Conservation (phyloP, 805 yeast genomes). For the Yarrowia keelungensis region DNA sequence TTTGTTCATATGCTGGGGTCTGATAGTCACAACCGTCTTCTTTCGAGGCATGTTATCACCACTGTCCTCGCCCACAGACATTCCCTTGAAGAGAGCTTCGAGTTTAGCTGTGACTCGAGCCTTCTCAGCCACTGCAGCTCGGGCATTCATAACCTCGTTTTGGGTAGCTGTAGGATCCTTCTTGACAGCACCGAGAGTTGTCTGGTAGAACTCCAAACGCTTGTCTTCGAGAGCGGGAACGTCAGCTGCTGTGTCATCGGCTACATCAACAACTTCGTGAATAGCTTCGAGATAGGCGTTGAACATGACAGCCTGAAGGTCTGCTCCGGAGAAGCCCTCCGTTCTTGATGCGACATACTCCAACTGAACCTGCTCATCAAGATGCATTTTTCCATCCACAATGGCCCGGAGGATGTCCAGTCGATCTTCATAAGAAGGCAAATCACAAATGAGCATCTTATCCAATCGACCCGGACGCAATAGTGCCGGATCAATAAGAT, state of each 20-base stretch:
- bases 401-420: slow-evolving; percentile 65
- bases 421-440: slow-evolving; percentile 77
- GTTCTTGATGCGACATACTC: slow-evolving; percentile 63
- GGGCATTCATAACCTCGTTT: slow-evolving; percentile 33
- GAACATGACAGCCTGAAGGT: slow-evolving; percentile 87
- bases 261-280: slow-evolving; percentile 58
- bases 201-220: slow-evolving; percentile 33
- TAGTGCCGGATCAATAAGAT: slow-evolving; percentile 91
- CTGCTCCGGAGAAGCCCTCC: slow-evolving; percentile 91
- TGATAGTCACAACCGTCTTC: slow-evolving; percentile 49
- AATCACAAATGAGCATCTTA: slow-evolving; percentile 86
- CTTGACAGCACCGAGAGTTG: slow-evolving; percentile 10
- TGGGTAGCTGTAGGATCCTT: slow-evolving; percentile 11
- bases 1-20: slow-evolving; percentile 60
- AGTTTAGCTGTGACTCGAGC: slow-evolving; percentile 41
- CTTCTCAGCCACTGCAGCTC: slow-evolving; percentile 40
- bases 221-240: slow-evolving; percentile 54
- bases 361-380: slow-evolving; percentile 61
- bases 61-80: slow-evolving; percentile 4
- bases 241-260: slow-evolving; percentile 44
- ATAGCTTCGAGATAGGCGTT: slow-evolving; percentile 88
- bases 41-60: slow-evolving; percentile 7
- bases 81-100: slow-evolving; percentile 39
- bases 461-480: slow-evolving; percentile 96
- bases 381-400: slow-evolving; percentile 65